Evolutionary conservation across 2,329 filamentous ascomycete species (phyloP), one percentile per base, ranked within the genome.

Genomic region (Blastomyces percursus): DNA sequence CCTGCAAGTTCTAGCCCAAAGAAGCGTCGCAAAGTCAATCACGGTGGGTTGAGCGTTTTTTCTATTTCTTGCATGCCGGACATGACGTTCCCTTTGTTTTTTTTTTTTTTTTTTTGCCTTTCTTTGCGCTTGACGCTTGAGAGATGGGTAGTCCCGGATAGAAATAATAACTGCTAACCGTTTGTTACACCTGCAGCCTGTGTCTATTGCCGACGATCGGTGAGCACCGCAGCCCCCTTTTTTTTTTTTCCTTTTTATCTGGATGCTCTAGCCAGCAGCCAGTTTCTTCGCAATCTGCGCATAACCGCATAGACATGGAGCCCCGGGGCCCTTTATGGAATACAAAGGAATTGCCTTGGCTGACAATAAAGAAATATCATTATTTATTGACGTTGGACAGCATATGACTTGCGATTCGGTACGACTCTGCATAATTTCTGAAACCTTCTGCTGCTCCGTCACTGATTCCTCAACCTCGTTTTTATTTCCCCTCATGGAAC

Each of bases 321-420:
- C 9, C 24, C 27, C 27, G 32, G 46, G 57, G 30, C n/a, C 57
- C 24, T 8, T 11, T 19, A 32, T 50, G 57, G 57, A 46, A 59
- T 59, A 59, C 61, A 66, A 58, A 66, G 57, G 67, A 64, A 64
- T 54, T 60, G 27, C 38, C 55, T 59, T 62, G 61, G 61, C 61
- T 58, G 27, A 58, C 61, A 21, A 48, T 24, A 50, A 59, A 38
- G 54, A 24, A 51, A 42, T n/a, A 38, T 35, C 32, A 35, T 38
- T 56, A 44, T 71, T 70, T 74, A 72, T 68, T 75, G 68, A 70
- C 70, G 75, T 77, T 71, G 78, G 72, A 78, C 76, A 91, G 88
- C 90, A 93, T 84, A 93, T 93, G 89, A 93, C 89, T 74, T 93
- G 90, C 82, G 89, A 93, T 82, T 86, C 90, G 80, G 89, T 91